phyloP scores from a whole-genome alignment of 352 stramenopile species.

The Pythium volutum region DNA sequence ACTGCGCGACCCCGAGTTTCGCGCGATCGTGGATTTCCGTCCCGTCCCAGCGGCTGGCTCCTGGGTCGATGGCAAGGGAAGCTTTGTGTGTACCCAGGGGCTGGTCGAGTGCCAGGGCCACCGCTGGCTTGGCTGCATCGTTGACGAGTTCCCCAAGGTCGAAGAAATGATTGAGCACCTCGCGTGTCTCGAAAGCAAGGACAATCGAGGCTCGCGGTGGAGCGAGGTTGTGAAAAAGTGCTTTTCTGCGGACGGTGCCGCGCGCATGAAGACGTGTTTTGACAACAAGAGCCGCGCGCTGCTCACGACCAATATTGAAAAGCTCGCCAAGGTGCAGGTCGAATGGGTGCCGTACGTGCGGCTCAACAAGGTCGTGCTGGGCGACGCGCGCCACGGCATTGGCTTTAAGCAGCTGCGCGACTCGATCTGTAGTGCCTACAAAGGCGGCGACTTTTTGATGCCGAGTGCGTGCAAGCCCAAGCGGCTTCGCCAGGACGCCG shows the following conservation, averaged over 20 bases:
- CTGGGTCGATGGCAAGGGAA: conserved; percentile 44
- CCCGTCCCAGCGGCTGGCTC: conserved; percentile 74
- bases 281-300: conserved; percentile 53
- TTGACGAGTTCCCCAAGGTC: conserved; percentile 63
- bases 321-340: conserved; percentile 45
- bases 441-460: conserved; percentile 40
- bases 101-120: conserved; percentile 73
- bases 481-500: conserved; percentile 47
- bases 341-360: conserved; percentile 74
- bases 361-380: conserved; percentile 54
- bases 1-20: conserved; percentile 62
- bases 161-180: conserved; percentile 59
- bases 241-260: conserved; percentile 44
- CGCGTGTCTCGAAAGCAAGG: conserved; percentile 72
- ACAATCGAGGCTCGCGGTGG: conserved; percentile 73
- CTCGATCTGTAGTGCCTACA: conserved; percentile 66
- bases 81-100: conserved; percentile 68
- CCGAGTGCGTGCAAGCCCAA: conserved; percentile 51
- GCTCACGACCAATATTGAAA: conserved; percentile 53
- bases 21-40: conserved; percentile 65
- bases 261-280: conserved; percentile 65
- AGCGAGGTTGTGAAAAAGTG: conserved; percentile 60
- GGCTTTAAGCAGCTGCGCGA: conserved; percentile 62
- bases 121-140: conserved; percentile 74
- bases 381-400: conserved; percentile 60